Conservation (phyloP, 331 rosid species). For the Acacia concinna region DNA sequence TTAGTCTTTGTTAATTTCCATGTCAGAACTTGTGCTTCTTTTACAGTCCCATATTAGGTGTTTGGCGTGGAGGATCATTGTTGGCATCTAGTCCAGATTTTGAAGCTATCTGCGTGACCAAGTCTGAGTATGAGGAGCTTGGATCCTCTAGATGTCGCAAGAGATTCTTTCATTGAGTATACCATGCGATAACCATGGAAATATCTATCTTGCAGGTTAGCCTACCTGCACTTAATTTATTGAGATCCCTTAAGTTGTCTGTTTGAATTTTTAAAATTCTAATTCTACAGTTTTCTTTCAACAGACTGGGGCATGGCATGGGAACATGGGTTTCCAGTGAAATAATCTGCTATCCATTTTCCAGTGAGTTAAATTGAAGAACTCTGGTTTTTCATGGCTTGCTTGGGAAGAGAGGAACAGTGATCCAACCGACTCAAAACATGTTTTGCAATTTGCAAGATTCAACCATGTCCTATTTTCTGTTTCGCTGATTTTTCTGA, state of each 20-base stretch:
- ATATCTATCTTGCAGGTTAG: slow-evolving; percentile 14
- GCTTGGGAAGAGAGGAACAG: slow-evolving; percentile 10
- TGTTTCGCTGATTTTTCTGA: neutral
- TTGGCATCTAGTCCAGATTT: slow-evolving; percentile 92
- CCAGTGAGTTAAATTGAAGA: neutral
- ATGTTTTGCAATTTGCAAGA: neutral
- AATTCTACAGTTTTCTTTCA: slow-evolving; percentile 23
- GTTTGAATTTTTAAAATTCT: neutral
- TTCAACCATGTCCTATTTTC: slow-evolving; percentile 8
- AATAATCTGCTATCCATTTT: neutral
- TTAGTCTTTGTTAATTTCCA: slow-evolving; percentile 18
- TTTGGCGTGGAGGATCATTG: slow-evolving; percentile 94
- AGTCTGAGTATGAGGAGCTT: slow-evolving; percentile 93
- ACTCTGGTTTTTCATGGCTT: neutral
- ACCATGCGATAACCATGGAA: slow-evolving; percentile 12
- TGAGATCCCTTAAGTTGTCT: neutral
- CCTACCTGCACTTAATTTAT: slow-evolving; percentile 7
- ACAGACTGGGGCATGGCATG: slow-evolving; percentile 12
- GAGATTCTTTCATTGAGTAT: slow-evolving; percentile 68
- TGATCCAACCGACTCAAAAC: neutral
- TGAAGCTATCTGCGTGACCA: slow-evolving; percentile 91
- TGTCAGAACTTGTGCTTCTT: slow-evolving; percentile 22
- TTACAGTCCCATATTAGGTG: slow-evolving; percentile 77
- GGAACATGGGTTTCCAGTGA: neutral
- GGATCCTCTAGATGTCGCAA: slow-evolving; percentile 95